These are phyloP conservation scores for Myxozyma melibiosi DNA, from an alignment of 805 yeast genomes.

Conservation along the genomic window DNA sequence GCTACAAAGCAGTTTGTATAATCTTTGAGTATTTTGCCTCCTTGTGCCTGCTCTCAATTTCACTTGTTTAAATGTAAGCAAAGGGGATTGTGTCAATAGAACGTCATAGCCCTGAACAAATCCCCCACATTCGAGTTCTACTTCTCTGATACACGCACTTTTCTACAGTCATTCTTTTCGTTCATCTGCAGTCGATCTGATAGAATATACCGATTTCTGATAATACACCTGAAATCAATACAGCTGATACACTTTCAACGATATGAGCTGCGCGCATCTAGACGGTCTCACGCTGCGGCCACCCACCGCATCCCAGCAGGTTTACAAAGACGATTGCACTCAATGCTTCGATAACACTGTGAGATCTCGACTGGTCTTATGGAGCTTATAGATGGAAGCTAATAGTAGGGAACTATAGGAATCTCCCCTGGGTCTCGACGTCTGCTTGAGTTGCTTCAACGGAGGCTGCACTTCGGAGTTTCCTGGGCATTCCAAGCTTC, in stretches of 20 bases:
- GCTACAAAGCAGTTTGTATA: no score
- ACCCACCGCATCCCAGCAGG: slow-evolving; percentile 41
- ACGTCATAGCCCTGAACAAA: no score
- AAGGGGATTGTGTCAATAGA: no score
- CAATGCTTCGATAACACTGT: slow-evolving; percentile 75
- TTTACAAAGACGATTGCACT: slow-evolving; percentile 88
- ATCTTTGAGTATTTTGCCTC: no score
- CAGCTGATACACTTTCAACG: background rate
- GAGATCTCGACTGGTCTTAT: slow-evolving; percentile 12
- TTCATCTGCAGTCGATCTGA: no score
- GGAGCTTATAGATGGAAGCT: background rate
- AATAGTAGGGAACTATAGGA: slow-evolving; percentile 33
- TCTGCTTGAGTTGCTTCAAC: slow-evolving; percentile 68
- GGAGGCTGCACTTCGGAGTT: slow-evolving; percentile 53
- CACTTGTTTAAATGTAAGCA: no score
- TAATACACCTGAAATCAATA: background rate
- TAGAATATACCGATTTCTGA: background rate
- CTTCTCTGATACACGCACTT: no score
- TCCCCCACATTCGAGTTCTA: no score
- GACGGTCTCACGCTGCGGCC: slow-evolving; percentile 13
- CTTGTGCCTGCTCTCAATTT: no score
- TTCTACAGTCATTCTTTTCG: background rate
- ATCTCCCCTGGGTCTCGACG: slow-evolving; percentile 62
- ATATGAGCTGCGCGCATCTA: slow-evolving; percentile 27
- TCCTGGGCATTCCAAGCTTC: slow-evolving; percentile 62